Conservation (phyloP, 768 basidiomycete genomes). For the Gymnopilus junonius region DNA sequence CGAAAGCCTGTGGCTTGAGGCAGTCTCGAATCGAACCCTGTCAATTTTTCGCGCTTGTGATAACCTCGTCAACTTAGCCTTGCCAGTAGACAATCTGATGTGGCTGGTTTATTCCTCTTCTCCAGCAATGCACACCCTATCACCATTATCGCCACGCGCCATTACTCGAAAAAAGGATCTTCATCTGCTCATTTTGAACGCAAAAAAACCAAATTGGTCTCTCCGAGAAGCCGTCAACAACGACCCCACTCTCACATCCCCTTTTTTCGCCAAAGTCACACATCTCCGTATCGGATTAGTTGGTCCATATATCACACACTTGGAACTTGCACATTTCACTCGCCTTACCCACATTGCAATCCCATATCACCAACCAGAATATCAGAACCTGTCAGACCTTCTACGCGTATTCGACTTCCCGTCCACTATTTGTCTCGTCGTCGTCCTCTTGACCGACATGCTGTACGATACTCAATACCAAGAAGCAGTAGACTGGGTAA, state of each 20-base stretch:
- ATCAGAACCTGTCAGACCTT: conserved; percentile 15
- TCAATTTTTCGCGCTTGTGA: conserved; percentile 23
- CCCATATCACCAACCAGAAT: conserved; percentile 18
- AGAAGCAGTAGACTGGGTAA: conserved; percentile 21
- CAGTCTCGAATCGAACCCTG: conserved; percentile 19
- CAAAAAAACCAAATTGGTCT: conserved; percentile 16
- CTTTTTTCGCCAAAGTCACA: conserved; percentile 23
- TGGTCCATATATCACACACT: conserved; percentile 15
- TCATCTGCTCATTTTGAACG: conserved; percentile 19
- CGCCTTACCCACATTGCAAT: conserved; percentile 27
- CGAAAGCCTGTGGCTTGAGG: conserved; percentile 23
- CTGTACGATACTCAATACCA: conserved; percentile 4
- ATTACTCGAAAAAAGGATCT: conserved; percentile 13
- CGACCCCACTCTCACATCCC: conserved; percentile 5
- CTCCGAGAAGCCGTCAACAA: neutral
- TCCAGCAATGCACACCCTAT: neutral
- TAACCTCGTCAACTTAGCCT: conserved; percentile 19
- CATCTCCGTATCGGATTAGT: conserved; percentile 24
- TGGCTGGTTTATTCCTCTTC: conserved; percentile 21
- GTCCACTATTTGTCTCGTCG: conserved; percentile 15
- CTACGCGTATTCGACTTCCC: conserved; percentile 17
- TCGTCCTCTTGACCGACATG: conserved; percentile 21
- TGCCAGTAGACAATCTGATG: conserved; percentile 23
- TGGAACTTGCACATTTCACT: conserved; percentile 20
- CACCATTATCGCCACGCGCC: neutral